Conservation (phyloP, 1,284 basidiomycete genomes). For the Rhodofomes roseus region DNA sequence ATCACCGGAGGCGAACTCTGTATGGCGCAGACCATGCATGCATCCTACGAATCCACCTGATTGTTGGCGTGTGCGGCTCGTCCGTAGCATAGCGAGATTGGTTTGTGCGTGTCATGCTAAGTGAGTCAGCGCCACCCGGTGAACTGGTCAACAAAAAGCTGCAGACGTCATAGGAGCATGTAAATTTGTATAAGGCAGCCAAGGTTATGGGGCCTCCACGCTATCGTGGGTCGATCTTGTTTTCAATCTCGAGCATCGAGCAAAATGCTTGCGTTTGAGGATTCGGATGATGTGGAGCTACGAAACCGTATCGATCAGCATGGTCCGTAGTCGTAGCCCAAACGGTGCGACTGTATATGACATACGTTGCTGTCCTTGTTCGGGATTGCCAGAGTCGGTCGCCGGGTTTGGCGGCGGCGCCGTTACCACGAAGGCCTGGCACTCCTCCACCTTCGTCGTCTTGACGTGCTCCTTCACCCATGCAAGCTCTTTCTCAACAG, state of each 20-base stretch:
- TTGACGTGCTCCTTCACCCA: constrained; percentile 62
- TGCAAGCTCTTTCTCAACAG: constrained; percentile 59
- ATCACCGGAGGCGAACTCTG: neutral
- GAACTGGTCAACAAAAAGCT: neutral
- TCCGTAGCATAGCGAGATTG: too few relatives aligned
- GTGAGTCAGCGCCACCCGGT: neutral
- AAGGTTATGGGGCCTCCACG: neutral
- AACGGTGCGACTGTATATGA: too few relatives aligned
- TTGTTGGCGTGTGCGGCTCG: neutral
- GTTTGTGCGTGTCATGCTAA: too few relatives aligned
- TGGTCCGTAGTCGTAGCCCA: neutral
- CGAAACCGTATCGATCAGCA: constrained; percentile 6
- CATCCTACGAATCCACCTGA: neutral
- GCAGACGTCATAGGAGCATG: neutral
- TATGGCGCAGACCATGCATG: neutral
- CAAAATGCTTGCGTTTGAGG: constrained; percentile 91
- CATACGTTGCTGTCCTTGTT: constrained; percentile 33
- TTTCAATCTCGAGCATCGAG: constrained; percentile 72
- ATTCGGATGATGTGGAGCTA: constrained; percentile 81
- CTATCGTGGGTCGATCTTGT: constrained; percentile 61
- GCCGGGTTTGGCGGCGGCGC: neutral
- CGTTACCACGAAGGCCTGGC: constrained; percentile 62
- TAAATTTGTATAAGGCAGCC: neutral
- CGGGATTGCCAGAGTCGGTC: neutral
- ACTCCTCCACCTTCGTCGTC: constrained; percentile 42